These are phyloP conservation scores for Cyberlindnera nakhonratchasimensis DNA, from an alignment of 805 yeast species.

Conservation along the genomic window DNA sequence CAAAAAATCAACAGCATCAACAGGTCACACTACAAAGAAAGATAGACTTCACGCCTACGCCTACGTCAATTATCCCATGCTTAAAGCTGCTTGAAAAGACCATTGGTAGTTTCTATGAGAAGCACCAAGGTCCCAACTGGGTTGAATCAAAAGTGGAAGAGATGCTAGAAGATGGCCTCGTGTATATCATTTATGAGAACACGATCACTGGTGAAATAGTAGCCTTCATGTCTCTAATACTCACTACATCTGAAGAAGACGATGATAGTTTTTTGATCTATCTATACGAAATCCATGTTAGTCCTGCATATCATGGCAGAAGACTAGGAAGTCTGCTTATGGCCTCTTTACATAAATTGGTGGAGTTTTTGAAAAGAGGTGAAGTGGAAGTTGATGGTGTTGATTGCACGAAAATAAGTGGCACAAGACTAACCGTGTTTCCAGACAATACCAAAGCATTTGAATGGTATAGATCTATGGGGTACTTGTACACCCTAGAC, in stretches of 20 bases:
- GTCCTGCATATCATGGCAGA: constrained; percentile 31
- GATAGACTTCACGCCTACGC: not conserved
- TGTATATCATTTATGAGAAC: constrained; percentile 14
- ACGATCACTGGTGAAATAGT: constrained; percentile 19
- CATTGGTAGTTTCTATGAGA: constrained; percentile 16
- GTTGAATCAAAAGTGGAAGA: constrained; percentile 41
- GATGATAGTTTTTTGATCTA: constrained; percentile 41
- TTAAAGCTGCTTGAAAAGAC: constrained; percentile 12
- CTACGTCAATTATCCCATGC: constrained; percentile 5
- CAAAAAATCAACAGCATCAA: no score
- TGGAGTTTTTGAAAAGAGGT: constrained; percentile 14
- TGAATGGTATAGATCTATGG: constrained; percentile 40
- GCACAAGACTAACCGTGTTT: constrained; percentile 46
- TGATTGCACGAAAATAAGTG: constrained; percentile 9
- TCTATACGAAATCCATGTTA: constrained; percentile 55
- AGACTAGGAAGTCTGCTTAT: constrained; percentile 42
- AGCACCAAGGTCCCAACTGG: constrained; percentile 23
- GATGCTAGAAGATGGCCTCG: constrained; percentile 32
- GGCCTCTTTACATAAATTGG: constrained; percentile 33
- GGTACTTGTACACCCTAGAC: constrained; percentile 36
- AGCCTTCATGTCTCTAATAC: constrained; percentile 46
- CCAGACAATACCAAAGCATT: constrained; percentile 40
- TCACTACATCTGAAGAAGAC: constrained; percentile 44
- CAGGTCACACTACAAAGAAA: not conserved
- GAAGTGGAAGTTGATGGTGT: constrained; percentile 1